Base-by-base conservation (phyloP, 2,329 filamentous ascomycete genomes). In the Fusarium armeniacum region DNA sequence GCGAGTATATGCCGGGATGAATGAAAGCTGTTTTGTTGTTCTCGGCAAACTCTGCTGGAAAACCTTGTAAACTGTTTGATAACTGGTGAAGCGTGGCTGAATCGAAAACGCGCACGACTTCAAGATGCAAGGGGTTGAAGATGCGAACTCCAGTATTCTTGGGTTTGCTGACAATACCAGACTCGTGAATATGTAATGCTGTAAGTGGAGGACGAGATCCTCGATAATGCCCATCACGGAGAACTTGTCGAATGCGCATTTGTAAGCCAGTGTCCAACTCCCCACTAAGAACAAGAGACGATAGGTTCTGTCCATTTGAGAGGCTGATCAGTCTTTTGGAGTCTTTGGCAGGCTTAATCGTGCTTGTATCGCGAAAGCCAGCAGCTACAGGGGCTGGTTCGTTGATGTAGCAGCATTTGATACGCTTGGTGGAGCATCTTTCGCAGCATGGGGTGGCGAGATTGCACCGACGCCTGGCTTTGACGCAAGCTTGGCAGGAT, bases 371-470 rank as follows among this genome's bases (percentile, higher is more conserved):
- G 11, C 6, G 18, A 3, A 8, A 6, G 0, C 28, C 1, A 5
- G 16, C 2, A 1, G 38, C 7, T 46, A 38, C 28, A 36, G 62
- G 45, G 28, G 60, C 52, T 38, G 62, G 62, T 3, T 65, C 33
- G 7, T 64, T 64, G 16, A 40, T 2, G 28, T 64, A 64, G 1
- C 52, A 35, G n/a, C 62, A 64, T 15, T 30, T 18, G 22, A 64
- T 58, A 3, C 60, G 33, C 20, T 59, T 64, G 6, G 22, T 22
- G 24, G 38, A 65, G 13, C 62, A 64, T 32, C 62, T 40, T 28
- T 45, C 38, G 18, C 62, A 62, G 3, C 40, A 58, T 6, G 62
- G 62, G 41, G 26, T 50, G 3, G 36, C 44, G 11, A 64, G 60
- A 51, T 57, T 51, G 8, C 62, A 64, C 3, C 60, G 51, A 2